These are phyloP conservation scores for Cladosporium sphaerospermum DNA, from an alignment of 2,329 filamentous ascomycete species.

Conservation along the genomic window DNA sequence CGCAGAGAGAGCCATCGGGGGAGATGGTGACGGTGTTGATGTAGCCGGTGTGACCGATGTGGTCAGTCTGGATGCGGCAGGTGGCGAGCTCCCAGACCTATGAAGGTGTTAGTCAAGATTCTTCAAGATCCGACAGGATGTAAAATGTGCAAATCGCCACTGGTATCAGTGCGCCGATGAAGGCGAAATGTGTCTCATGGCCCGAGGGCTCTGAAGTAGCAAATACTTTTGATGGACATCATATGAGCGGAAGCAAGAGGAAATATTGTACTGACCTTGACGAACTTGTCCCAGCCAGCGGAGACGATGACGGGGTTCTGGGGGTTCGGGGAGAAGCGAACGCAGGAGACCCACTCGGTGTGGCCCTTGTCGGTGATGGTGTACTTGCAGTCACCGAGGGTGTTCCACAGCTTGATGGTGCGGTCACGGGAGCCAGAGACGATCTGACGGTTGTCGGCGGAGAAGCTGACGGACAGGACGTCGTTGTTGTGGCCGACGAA, in stretches of 20 bases:
- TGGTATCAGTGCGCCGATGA: slow-evolving; percentile 79
- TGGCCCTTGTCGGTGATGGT: slow-evolving; percentile 99
- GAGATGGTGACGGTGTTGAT: slow-evolving; percentile 99
- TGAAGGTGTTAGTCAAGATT: slow-evolving; percentile 11
- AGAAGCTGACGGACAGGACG: slow-evolving; percentile 99
- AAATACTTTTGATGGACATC: slow-evolving; percentile 85
- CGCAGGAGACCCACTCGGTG: slow-evolving; percentile 99
- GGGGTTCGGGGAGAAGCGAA: slow-evolving; percentile 99
- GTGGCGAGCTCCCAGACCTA: slow-evolving; percentile 99
- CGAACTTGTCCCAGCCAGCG: slow-evolving; percentile 98
- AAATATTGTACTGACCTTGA: slow-evolving; percentile 72
- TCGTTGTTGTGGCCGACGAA: slow-evolving; percentile 99
- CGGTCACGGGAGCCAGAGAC: slow-evolving; percentile 97
- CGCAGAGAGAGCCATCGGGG: slow-evolving; percentile 96
- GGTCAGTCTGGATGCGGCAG: slow-evolving; percentile 99
- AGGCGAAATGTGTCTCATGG: slow-evolving; percentile 83
- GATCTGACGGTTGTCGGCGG: slow-evolving; percentile 99
- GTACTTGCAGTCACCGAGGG: slow-evolving; percentile 99
- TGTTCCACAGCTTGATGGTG: slow-evolving; percentile 99
- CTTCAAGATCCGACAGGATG: not conserved
- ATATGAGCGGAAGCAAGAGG: slow-evolving; percentile 61
- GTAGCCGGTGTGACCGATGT: slow-evolving; percentile 99
- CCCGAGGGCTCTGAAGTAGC: slow-evolving; percentile 99
- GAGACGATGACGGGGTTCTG: slow-evolving; percentile 99
- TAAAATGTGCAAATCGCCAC: slow-evolving; percentile 10